Evolutionary conservation across 257 asterid species (phyloP).

Genomic region (Solanum lycopersicoides): DNA sequence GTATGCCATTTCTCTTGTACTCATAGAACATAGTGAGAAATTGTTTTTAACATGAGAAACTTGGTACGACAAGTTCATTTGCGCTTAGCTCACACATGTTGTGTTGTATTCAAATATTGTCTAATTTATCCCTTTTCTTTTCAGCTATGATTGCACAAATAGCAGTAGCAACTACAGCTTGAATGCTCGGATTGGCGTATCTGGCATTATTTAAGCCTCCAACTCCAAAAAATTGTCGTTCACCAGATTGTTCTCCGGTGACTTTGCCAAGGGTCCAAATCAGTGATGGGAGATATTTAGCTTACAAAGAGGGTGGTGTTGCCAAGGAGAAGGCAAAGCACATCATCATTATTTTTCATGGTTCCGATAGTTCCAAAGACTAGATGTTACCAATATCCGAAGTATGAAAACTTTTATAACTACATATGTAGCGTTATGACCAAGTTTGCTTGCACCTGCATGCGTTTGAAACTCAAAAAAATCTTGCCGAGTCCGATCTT

Average conservation of each 20-base stretch:
- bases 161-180: slow-evolving; percentile 31
- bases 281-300: slow-evolving; percentile 62
- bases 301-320: slow-evolving; percentile 62
- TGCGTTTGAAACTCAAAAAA: not conserved
- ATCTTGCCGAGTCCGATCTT: not conserved
- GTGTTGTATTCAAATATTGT: not conserved
- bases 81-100: not conserved
- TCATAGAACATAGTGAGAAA: no score
- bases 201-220: slow-evolving; percentile 43
- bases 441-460: not conserved
- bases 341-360: slow-evolving; percentile 53
- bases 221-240: slow-evolving; percentile 55
- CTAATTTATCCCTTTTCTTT: not conserved
- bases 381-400: slow-evolving; percentile 34
- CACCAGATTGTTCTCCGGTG: slow-evolving; percentile 63
- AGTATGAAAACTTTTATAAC: slow-evolving; percentile 20
- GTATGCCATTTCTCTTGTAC: no score
- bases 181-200: slow-evolving; percentile 42
- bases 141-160: slow-evolving; percentile 45
- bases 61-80: no score
- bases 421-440: not conserved
- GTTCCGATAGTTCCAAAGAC: slow-evolving; percentile 62
- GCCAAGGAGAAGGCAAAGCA: slow-evolving; percentile 48
- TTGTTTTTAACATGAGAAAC: no score
- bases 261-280: slow-evolving; percentile 60